Evolutionary conservation across 305 asterid species (phyloP), one percentile per base, ranked within the genome.

Genomic region (Rubia peregrina): DNA sequence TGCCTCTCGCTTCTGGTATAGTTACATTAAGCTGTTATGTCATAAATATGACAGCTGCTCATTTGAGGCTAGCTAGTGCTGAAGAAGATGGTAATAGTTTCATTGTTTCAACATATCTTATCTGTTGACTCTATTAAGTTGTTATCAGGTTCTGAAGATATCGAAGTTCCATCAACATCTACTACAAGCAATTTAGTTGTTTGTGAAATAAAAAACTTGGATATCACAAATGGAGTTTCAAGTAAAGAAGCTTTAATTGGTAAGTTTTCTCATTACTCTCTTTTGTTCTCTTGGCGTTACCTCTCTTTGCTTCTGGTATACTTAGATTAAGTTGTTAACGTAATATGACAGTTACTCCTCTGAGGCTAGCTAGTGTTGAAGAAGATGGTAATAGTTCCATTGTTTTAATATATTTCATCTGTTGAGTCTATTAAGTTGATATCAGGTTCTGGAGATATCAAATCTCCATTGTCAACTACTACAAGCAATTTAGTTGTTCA

Each of bases 91-190:
- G 14, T 59, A 5, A 43, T 66, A 10, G 41, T 13, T 72, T 24
- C 65, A 22, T 41, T 65, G 14, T 69, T 41, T 41, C 9, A 26
- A 40, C 9, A 10, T 17, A 40, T 65, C n/a, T 63, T 13, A 30
- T 14, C 10, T 41, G 57, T 70, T 60, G 59, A 22, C 26, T 22
- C 26, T n/a, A 13, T 55, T 6, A 4, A 4, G 49, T 16, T 59
- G 64, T 71, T 16, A 59, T 26, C 70, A 74, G 78, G 60, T 61
- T 10, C 59, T 62, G 65, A 19, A 49, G 48, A 68, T 40, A 36
- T 49, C 26, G 33, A 14, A 49, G 26, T 42, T 44, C 49, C 24
- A 9, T 41, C 70, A 49, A 17, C 48, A 49, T 12, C 8, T 48
- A 9, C 51, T 21, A 38, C 14, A 16, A 16, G 73, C 66, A 70